These are phyloP conservation scores for Trametes pubescens DNA, from an alignment of 1,284 basidiomycete genomes.

Conservation along the genomic window DNA sequence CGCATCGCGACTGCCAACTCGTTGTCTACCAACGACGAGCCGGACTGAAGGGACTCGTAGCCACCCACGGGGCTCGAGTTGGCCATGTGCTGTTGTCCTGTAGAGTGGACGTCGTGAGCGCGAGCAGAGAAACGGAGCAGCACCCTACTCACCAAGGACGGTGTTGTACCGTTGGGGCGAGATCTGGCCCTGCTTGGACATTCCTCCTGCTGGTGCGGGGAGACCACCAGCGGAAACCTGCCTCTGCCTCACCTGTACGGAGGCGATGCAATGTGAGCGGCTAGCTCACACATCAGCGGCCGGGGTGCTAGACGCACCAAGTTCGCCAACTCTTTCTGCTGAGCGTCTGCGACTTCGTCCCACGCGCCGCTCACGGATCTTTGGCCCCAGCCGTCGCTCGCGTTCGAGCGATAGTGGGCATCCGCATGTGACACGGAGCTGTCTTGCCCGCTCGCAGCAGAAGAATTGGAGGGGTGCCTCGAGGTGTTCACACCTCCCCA, in stretches of 20 bases:
- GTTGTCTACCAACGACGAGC: constrained; percentile 54
- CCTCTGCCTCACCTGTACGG: constrained; percentile 54
- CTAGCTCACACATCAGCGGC: constrained; percentile 2
- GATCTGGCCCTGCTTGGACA: constrained; percentile 54
- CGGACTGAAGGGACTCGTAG: constrained; percentile 52
- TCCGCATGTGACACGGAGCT: constrained; percentile 58
- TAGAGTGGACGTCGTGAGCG: constrained; percentile 32
- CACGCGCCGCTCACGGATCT: constrained; percentile 64
- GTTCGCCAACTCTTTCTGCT: constrained; percentile 58
- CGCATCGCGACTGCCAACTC: constrained; percentile 66
- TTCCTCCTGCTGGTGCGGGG: constrained; percentile 33
- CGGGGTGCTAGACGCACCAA: constrained; percentile 43
- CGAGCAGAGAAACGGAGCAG: constrained; percentile 32
- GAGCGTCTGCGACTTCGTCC: constrained; percentile 63
- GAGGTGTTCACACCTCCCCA: constrained; percentile 65
- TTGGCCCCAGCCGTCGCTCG: constrained; percentile 62
- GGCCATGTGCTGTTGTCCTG: constrained; percentile 37
- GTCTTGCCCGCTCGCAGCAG: constrained; percentile 61
- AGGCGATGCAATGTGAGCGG: constrained; percentile 44
- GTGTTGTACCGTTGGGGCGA: constrained; percentile 64
- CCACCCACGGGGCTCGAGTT: constrained; percentile 35
- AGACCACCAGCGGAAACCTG: constrained; percentile 49
- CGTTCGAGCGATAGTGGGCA: constrained; percentile 52
- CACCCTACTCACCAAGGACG: constrained; percentile 43
- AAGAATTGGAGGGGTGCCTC: constrained; percentile 70